phyloP scores from a whole-genome alignment of 768 basidiomycete genomes.

The Trametes coccinea region DNA sequence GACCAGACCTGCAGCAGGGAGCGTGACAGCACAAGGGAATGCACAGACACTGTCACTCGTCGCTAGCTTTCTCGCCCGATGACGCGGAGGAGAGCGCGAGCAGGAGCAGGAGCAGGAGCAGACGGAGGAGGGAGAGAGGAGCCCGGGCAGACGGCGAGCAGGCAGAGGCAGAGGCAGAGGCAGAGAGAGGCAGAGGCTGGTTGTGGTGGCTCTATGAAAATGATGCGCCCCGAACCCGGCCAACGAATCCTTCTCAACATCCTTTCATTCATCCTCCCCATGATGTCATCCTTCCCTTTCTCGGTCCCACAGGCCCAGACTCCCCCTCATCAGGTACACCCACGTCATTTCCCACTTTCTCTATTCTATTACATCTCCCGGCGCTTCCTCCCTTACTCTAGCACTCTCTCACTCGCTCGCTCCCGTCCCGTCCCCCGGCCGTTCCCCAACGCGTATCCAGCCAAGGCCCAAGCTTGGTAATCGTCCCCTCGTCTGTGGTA shows the following conservation, averaged over 20 bases:
- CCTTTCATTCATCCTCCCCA: conserved; percentile 17
- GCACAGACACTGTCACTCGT: no score
- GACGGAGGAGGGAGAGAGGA: not conserved
- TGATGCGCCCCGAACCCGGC: conserved; percentile 12
- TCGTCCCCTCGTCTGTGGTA: not conserved
- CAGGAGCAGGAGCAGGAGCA: not conserved
- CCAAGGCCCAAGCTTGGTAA: not conserved
- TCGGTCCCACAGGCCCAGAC: conserved; percentile 7
- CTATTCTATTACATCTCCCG: conserved; percentile 8
- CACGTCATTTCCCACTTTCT: conserved; percentile 29
- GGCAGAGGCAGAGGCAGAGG: conserved; percentile 12
- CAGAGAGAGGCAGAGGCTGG: conserved; percentile 23
- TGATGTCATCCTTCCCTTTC: conserved; percentile 26
- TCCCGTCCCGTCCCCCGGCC: no score
- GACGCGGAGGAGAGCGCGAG: not conserved
- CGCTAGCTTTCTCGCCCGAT: no score
- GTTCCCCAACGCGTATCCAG: no score
- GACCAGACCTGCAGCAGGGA: not conserved
- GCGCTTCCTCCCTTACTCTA: no score
- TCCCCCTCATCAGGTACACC: conserved; percentile 17
- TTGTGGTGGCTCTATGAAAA: conserved; percentile 21
- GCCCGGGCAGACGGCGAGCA: not conserved
- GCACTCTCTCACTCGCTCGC: no score
- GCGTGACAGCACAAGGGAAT: no score
- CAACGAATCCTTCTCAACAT: conserved; percentile 21